A percentile compares a stretch with the other conserved stretches of the same genome.
These are phyloP conservation scores for Eucalyptus pumila DNA, from an alignment of 345 rosid species.

Conservation along the genomic window DNA sequence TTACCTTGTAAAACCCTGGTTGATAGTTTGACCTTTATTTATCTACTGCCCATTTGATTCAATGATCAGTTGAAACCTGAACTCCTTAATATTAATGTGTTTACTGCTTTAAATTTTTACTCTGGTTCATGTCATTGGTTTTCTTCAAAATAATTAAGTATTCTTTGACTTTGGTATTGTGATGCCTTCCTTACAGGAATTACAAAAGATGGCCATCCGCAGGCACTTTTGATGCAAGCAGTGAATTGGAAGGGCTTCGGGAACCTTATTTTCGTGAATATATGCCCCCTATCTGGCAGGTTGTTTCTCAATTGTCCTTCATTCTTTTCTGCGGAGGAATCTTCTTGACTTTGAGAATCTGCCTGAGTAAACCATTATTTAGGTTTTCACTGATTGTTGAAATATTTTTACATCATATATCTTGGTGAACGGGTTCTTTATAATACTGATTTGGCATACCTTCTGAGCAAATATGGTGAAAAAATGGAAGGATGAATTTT, in stretches of 20 bases:
- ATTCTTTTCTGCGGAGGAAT: not conserved
- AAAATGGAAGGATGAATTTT: not conserved
- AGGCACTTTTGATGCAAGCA: conserved; percentile 16
- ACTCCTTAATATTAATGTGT: not conserved
- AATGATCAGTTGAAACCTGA: not conserved
- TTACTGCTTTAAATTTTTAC: not conserved
- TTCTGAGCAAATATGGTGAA: not conserved
- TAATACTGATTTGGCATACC: not conserved
- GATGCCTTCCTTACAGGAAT: not conserved
- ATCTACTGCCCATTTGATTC: not conserved
- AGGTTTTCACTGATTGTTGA: not conserved
- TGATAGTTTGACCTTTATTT: not conserved
- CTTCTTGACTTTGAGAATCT: not conserved
- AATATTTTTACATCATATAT: not conserved
- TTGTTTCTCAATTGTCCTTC: not conserved
- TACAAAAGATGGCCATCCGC: not conserved
- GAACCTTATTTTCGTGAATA: conserved; percentile 44
- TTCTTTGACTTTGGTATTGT: not conserved
- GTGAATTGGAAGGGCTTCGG: conserved; percentile 9
- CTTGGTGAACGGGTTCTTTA: not conserved
- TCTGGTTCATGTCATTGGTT: not conserved
- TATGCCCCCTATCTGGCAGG: conserved; percentile 94
- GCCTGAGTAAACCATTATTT: not conserved
- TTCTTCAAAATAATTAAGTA: not conserved
- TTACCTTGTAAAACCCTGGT: not conserved